Evolutionary conservation across 1,139 yeast genomes (phyloP), one percentile per base, ranked within the genome.

Genomic region (Eremothecium cymbalariae): DNA sequence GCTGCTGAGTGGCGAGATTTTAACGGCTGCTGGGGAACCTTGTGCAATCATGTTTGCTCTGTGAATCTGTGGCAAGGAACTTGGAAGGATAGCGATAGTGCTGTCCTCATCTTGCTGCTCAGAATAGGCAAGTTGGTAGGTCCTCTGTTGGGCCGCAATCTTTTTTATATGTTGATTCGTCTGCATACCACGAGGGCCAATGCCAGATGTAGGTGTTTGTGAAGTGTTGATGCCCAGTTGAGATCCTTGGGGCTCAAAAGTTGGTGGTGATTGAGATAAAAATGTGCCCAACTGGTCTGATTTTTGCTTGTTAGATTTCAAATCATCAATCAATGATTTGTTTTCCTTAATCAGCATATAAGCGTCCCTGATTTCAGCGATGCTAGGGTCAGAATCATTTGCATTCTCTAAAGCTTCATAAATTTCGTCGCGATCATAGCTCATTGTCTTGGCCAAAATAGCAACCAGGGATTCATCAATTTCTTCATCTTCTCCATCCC

Each of bases 1-100:
- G 26, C 81, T 70, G 8, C 83, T 70, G 15, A 81, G 73, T 1
- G 95, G 94, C 37, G 74, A 74, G 32, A 83, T 73, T 47, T 78
- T 74, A 36, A 75, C 62, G 4, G 70, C 66, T 4, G 64, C 63
- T 19, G 65, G 63, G 18, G 70, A 62, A 8, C 65, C 65, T 28
- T 56, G 70, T 38, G 81, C 83, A 51, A 77, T 68, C 96, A 90
- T 88, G 54, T 75, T 84, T 3, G 97, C 97, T 32, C 95, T 68
- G 55, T 90, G 98, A 34, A 88, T 85, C 40, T 90, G 85, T 2
- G 98, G 96, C 48, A 90, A 68, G 3, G 96, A 86, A 2, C 95
- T 80, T 4, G 98, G 97, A 43, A 90, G 64, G 25, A 90, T 84
- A 1, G 97, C 94, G 43, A 90, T 86, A 2, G 95, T 84, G 14